Percentiles rank a stretch among this genome's conserved stretches.
phyloP scores from a whole-genome alignment of 2,329 filamentous ascomycete species.

The Ophiostoma sp. region DNA sequence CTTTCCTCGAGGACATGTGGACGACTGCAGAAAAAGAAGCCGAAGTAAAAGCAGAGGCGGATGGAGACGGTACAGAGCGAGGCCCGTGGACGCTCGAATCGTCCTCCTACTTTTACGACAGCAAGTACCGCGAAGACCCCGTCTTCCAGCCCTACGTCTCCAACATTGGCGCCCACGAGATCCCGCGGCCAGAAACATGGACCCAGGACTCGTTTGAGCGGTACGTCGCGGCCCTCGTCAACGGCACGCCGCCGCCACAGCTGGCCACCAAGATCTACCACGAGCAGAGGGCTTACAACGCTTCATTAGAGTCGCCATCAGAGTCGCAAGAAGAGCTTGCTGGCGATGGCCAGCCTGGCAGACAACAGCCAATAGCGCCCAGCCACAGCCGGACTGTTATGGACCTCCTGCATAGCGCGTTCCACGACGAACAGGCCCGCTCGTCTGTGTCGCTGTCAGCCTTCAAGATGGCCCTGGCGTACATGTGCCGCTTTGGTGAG shows the following conservation, averaged over 20 bases:
- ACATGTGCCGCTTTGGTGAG: slow-evolving; percentile 35
- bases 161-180: slow-evolving; percentile 36
- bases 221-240: slow-evolving; percentile 42
- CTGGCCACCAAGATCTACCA: slow-evolving; percentile 37
- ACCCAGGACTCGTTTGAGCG: slow-evolving; percentile 39
- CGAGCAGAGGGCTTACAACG: slow-evolving; percentile 15
- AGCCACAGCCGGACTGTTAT: slow-evolving; percentile 38
- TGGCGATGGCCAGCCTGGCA: neutral
- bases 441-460: slow-evolving; percentile 37
- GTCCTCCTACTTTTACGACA: slow-evolving; percentile 20
- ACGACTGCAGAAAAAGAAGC: neutral
- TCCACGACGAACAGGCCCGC: slow-evolving; percentile 36
- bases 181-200: slow-evolving; percentile 40
- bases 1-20: neutral
- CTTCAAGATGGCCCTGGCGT: slow-evolving; percentile 43
- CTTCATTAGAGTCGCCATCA: neutral
- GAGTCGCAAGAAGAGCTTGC: slow-evolving; percentile 21
- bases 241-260: slow-evolving; percentile 35
- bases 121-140: slow-evolving; percentile 13
- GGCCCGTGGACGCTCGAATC: slow-evolving; percentile 23
- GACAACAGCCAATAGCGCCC: neutral
- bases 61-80: neutral
- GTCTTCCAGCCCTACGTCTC: slow-evolving; percentile 26
- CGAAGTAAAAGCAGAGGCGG: too few species aligned
- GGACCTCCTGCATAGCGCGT: slow-evolving; percentile 37